phyloP scores from a whole-genome alignment of 1,284 basidiomycete species.

The Cerioporus squamosus region DNA sequence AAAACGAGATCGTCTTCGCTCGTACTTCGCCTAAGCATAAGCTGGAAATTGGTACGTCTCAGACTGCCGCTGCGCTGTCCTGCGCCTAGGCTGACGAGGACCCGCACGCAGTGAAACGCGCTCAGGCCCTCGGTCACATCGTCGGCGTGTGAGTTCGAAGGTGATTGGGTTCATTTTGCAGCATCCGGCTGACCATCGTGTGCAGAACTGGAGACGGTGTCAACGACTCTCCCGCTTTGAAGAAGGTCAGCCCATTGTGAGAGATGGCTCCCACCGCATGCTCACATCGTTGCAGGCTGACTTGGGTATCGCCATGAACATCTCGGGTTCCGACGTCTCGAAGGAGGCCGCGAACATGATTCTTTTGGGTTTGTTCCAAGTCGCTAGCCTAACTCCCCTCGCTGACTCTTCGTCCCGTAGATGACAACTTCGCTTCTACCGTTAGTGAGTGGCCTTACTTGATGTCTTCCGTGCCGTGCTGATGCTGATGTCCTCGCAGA shows the following conservation, averaged over 20 bases:
- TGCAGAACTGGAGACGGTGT: constrained; percentile 64
- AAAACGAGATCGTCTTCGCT: constrained; percentile 73
- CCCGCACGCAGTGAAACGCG: constrained; percentile 56
- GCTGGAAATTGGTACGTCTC: constrained; percentile 61
- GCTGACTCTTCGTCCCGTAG: constrained; percentile 32
- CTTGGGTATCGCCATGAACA: constrained; percentile 77
- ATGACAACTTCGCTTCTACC: constrained; percentile 73
- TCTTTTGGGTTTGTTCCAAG: constrained; percentile 49
- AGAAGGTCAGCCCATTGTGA: constrained; percentile 44
- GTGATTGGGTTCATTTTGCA: not conserved
- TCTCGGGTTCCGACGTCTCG: constrained; percentile 73
- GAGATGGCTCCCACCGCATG: no score
- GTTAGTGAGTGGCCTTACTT: constrained; percentile 54
- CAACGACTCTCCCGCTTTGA: constrained; percentile 72
- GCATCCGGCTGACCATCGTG: not conserved
- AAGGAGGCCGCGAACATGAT: constrained; percentile 80
- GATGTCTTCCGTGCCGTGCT: not conserved
- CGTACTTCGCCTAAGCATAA: constrained; percentile 75
- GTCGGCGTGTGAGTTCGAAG: constrained; percentile 63
- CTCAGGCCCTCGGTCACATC: constrained; percentile 71
- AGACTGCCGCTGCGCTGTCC: no score
- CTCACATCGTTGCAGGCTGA: no score
- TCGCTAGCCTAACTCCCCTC: no score
- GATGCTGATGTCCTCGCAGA: constrained; percentile 38
- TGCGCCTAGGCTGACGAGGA: no score